A percentile compares a stretch with the other conserved stretches of the same genome.
Evolutionary conservation across 768 basidiomycete genomes (phyloP).

Genomic region (Tephrocybe sp.): DNA sequence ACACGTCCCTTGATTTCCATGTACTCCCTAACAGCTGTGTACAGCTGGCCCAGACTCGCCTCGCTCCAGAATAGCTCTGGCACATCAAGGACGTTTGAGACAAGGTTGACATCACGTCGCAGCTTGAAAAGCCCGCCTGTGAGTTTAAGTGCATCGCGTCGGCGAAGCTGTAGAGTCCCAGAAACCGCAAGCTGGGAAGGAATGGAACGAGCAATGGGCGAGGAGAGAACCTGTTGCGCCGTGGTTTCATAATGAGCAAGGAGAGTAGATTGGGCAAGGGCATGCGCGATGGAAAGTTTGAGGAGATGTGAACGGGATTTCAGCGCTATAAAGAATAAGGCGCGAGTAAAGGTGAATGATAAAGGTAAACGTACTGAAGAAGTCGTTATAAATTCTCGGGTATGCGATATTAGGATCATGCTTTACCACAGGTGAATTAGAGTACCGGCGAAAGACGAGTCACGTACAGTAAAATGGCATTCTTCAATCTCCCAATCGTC

Average conservation of each 20-base stretch:
- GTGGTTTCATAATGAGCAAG: constrained; percentile 84
- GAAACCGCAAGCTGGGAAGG: constrained; percentile 79
- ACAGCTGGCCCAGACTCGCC: constrained; percentile 83
- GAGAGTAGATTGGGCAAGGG: constrained; percentile 91
- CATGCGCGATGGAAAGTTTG: constrained; percentile 92
- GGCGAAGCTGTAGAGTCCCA: constrained; percentile 71
- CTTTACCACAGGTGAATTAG: constrained; percentile 32
- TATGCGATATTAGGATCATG: constrained; percentile 82
- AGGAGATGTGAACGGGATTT: constrained; percentile 89
- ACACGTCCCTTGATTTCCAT: constrained; percentile 89
- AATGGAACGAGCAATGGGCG: constrained; percentile 74
- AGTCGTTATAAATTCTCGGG: constrained; percentile 94
- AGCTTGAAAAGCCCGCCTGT: constrained; percentile 87
- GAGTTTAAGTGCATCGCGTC: constrained; percentile 82
- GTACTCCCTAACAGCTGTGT: constrained; percentile 92
- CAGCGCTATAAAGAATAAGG: constrained; percentile 53
- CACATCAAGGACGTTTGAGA: constrained; percentile 90
- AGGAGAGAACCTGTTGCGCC: constrained; percentile 74
- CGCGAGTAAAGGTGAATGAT: background rate
- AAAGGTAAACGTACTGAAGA: constrained; percentile 69
- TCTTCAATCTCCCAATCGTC: constrained; percentile 91
- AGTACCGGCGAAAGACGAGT: constrained; percentile 1
- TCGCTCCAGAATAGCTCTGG: constrained; percentile 96
- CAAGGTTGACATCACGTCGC: constrained; percentile 85
- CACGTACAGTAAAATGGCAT: constrained; percentile 80